Base-by-base conservation (phyloP, 371 early-diverging fungal species). In the Nosema granulosis region DNA sequence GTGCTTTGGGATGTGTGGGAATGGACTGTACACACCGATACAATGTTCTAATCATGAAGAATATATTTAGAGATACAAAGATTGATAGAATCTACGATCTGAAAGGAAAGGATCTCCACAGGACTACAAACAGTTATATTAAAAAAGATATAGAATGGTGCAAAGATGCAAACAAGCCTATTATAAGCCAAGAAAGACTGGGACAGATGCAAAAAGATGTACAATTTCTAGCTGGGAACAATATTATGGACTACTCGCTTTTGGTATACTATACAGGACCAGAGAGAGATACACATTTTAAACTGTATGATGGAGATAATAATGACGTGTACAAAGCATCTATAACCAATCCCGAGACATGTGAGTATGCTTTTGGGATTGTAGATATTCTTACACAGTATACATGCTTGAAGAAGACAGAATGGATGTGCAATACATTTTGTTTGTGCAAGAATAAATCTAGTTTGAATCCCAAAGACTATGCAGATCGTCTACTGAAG, bases 191-290 rank as follows among this genome's bases (percentile, higher is more conserved):
- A 11, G 35, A 24, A n/a, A 66, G 24, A 34, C 18, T 51, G 20
- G 54, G 24, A 0, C 69, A 74, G 32, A 68, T 82, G 18, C 32
- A 59, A 52, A 74, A 51, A 52, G 82, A 82, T 58, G n/a, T 68
- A 6, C 0, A 37, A 13, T 82, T 82, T 76, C 56, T 82, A 13
- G 43, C 9, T 31, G 26, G 26, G 18, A 29, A 68, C 31, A 74
- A 74, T 62, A 49, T 82, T 13, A 82, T 82, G 82, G 82, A 79
- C 57, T 82, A 82, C 59, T 74, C 75, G 3, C 24, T 82, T n/a
- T 49, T 79, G 28, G 58, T 79, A n/a, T 69, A 22, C 31, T 69
- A 52, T 31, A 20, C 43, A 6, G 43, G 43, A 43, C 6, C 43
- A 43, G 9, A 16, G 16, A 43, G 16, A 43, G 43, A 43, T 43